Percentiles rank a stretch among this genome's conserved stretches.
Evolutionary conservation across 164 flowering plant genomes (phyloP).

Genomic region (Hamamelis virginiana): DNA sequence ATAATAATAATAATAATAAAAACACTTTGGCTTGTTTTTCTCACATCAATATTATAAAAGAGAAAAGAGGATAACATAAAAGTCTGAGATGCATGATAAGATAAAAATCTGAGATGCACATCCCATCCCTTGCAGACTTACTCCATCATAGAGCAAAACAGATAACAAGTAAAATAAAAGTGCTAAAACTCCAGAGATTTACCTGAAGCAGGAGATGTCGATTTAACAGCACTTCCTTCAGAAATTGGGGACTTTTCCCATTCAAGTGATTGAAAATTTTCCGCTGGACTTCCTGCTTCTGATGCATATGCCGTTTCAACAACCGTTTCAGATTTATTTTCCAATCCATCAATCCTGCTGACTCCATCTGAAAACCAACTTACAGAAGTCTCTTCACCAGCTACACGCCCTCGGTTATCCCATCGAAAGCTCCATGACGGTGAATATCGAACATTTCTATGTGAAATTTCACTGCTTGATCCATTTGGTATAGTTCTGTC

Average conservation of each 20-base stretch:
- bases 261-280: constrained; percentile 36
- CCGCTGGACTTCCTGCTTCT: constrained; percentile 73
- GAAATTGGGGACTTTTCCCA: constrained; percentile 59
- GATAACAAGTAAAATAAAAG: not conserved
- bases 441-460: constrained; percentile 58
- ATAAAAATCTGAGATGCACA: too few relatives aligned
- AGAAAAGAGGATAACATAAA: not conserved
- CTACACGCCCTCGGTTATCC: constrained; percentile 79
- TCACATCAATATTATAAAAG: not conserved
- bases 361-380: constrained; percentile 42
- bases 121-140: not conserved
- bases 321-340: constrained; percentile 37
- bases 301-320: constrained; percentile 46
- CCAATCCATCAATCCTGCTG: constrained; percentile 38
- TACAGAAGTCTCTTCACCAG: constrained; percentile 58
- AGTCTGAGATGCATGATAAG: not conserved
- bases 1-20: too few relatives aligned
- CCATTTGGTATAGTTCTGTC: constrained; percentile 52
- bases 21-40: not conserved
- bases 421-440: constrained; percentile 90
- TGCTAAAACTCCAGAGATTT: constrained; percentile 5
- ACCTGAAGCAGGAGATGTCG: constrained; percentile 60
- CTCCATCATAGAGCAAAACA: not conserved
- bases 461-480: constrained; percentile 33
- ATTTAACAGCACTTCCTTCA: constrained; percentile 35